Conservation (phyloP, 164 flowering plant species). For the Platanus orientalis region DNA sequence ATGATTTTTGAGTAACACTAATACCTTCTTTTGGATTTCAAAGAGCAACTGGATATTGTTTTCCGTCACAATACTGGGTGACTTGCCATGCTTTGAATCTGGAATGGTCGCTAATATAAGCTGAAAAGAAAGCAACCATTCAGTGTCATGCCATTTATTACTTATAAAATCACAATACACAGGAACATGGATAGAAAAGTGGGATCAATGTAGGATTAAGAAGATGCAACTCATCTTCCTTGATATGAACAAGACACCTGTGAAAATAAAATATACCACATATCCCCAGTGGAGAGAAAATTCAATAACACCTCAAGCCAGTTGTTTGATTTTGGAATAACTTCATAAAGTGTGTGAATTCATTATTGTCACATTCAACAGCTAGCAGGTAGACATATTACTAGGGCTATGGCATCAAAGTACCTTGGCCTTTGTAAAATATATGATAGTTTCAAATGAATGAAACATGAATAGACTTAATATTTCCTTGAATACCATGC, state of each 20-base stretch:
- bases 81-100: conserved; percentile 36
- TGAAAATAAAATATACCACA: background rate
- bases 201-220: background rate
- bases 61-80: conserved; percentile 76
- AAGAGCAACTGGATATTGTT: conserved; percentile 73
- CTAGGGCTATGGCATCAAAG: too few relatives aligned
- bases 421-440: too few relatives aligned
- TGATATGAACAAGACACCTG: too few relatives aligned
- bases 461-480: too few relatives aligned
- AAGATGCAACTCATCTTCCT: background rate
- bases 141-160: background rate
- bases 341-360: background rate
- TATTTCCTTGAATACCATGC: too few relatives aligned
- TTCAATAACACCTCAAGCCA: background rate
- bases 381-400: background rate
- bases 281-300: background rate
- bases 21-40: conserved; percentile 87
- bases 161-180: background rate
- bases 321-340: background rate
- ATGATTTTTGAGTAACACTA: background rate
- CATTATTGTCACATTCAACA: background rate
- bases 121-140: conserved; percentile 29
- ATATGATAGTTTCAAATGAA: too few relatives aligned
- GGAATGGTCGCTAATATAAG: conserved; percentile 74
- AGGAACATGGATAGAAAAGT: background rate